Conservation (phyloP, 2,329 filamentous ascomycete species). For the Paraconiothyrium brasiliense region DNA sequence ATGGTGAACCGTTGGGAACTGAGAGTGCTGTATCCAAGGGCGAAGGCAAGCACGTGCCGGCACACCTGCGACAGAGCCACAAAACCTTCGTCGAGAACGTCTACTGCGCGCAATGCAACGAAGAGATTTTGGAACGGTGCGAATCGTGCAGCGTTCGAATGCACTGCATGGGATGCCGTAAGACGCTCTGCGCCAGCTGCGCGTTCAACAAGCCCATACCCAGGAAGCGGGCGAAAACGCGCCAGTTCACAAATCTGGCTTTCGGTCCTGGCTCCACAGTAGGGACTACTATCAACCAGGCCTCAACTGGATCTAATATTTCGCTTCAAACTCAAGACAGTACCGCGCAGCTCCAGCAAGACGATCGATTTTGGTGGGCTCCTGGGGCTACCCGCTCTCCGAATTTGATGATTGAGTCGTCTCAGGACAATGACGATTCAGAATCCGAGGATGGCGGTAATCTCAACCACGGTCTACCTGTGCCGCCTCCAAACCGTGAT, state of each 20-base stretch:
- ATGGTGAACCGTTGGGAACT: slow-evolving; percentile 65
- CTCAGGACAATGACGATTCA: slow-evolving; percentile 49
- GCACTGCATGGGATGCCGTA: slow-evolving; percentile 69
- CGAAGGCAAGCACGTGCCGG: slow-evolving; percentile 64
- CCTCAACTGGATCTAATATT: slow-evolving; percentile 35
- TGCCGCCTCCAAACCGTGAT: slow-evolving; percentile 43
- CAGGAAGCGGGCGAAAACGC: slow-evolving; percentile 50
- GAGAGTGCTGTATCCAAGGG: slow-evolving; percentile 54
- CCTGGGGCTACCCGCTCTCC: slow-evolving; percentile 64
- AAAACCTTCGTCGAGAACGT: slow-evolving; percentile 62
- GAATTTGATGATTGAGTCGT: slow-evolving; percentile 66
- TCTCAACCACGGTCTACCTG: slow-evolving; percentile 48
- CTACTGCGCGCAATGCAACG: slow-evolving; percentile 64
- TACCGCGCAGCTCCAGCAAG: slow-evolving; percentile 32
- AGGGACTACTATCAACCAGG: slow-evolving; percentile 39
- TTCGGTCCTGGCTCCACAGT: slow-evolving; percentile 43
- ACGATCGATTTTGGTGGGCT: slow-evolving; percentile 67
- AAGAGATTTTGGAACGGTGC: slow-evolving; percentile 64
- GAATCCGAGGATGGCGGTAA: slow-evolving; percentile 49
- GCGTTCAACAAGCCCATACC: slow-evolving; percentile 65
- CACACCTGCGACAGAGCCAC: slow-evolving; percentile 64
- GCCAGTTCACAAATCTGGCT: slow-evolving; percentile 49
- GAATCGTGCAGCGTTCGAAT: slow-evolving; percentile 69
- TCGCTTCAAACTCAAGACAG: slow-evolving; percentile 34
- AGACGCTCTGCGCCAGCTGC: slow-evolving; percentile 68